phyloP scores from a whole-genome alignment of 768 basidiomycete species.

The Pisolithus orientalis region DNA sequence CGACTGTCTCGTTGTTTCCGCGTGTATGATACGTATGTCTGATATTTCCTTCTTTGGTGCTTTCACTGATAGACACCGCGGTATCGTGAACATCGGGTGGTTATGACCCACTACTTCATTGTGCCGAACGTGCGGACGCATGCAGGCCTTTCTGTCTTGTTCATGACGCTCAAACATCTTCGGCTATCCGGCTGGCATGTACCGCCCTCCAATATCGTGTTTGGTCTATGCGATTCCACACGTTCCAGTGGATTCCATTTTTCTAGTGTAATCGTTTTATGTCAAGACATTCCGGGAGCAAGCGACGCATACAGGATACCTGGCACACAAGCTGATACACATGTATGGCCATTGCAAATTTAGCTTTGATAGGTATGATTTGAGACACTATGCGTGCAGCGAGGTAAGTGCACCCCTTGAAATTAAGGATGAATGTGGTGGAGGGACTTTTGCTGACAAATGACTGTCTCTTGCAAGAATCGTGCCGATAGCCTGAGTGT shows the following conservation, averaged over 20 bases:
- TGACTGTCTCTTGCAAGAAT: slow-evolving; percentile 52
- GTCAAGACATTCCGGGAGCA: slow-evolving; percentile 78
- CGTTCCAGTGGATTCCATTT: slow-evolving; percentile 82
- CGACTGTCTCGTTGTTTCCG: too few relatives aligned
- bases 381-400: slow-evolving; percentile 93
- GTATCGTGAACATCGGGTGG: too few relatives aligned
- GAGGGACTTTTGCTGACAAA: too few relatives aligned
- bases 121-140: not conserved
- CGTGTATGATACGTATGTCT: too few relatives aligned
- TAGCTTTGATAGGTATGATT: slow-evolving; percentile 85
- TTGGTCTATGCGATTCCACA: slow-evolving; percentile 73
- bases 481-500: slow-evolving; percentile 91
- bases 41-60: not conserved
- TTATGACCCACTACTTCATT: too few relatives aligned
- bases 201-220: slow-evolving; percentile 67
- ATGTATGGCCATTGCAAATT: slow-evolving; percentile 95
- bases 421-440: not conserved
- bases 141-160: slow-evolving; percentile 77
- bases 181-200: slow-evolving; percentile 66
- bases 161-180: slow-evolving; percentile 83
- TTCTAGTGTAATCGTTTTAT: slow-evolving; percentile 75
- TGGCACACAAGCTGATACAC: slow-evolving; percentile 91
- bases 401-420: slow-evolving; percentile 58
- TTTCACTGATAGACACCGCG: not conserved
- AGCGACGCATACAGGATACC: slow-evolving; percentile 90